Percentiles rank a stretch among this genome's conserved stretches.
Conservation (phyloP, 176 grass and related monocot species). For the Paspalum vaginatum region DNA sequence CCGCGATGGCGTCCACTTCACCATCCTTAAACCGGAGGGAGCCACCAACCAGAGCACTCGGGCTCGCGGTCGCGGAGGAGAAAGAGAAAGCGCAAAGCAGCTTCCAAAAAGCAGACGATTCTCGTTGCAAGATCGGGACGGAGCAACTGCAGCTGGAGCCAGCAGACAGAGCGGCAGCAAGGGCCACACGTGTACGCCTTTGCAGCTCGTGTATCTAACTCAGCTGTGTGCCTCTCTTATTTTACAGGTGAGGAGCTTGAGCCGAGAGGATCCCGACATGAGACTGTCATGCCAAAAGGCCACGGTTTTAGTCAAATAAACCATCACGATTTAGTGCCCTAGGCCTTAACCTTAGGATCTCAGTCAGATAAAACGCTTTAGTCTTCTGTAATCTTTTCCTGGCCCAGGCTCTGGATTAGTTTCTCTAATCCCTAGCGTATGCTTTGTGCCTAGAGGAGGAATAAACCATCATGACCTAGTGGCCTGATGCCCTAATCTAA, state of each 20-base stretch:
- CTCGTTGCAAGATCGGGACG: slow-evolving; percentile 42
- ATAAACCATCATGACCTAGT: slow-evolving; percentile 35
- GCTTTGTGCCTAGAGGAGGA: slow-evolving; percentile 38
- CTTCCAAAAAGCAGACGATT: slow-evolving; percentile 40
- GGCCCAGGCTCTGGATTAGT: neutral
- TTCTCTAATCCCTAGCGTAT: slow-evolving; percentile 16
- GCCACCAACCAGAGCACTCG: slow-evolving; percentile 50
- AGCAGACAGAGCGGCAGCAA: slow-evolving; percentile 20
- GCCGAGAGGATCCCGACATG: neutral
- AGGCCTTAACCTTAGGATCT: neutral
- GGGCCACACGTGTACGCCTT: slow-evolving; percentile 37
- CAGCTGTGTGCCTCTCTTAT: slow-evolving; percentile 16
- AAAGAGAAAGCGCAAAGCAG: slow-evolving; percentile 22
- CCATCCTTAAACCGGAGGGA: slow-evolving; percentile 41
- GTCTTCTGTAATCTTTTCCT: slow-evolving; percentile 7
- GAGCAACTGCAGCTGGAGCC: slow-evolving; percentile 38
- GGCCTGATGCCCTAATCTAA: neutral
- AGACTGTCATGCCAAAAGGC: slow-evolving; percentile 19
- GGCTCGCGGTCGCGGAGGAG: neutral
- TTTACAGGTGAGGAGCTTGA: neutral
- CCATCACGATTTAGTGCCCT: neutral
- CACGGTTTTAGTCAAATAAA: slow-evolving; percentile 3
- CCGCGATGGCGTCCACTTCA: slow-evolving; percentile 15
- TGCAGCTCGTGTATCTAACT: slow-evolving; percentile 41
- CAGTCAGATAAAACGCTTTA: slow-evolving; percentile 19